phyloP scores from a whole-genome alignment of 2,329 filamentous ascomycete genomes.

The Stemphylium beticola region DNA sequence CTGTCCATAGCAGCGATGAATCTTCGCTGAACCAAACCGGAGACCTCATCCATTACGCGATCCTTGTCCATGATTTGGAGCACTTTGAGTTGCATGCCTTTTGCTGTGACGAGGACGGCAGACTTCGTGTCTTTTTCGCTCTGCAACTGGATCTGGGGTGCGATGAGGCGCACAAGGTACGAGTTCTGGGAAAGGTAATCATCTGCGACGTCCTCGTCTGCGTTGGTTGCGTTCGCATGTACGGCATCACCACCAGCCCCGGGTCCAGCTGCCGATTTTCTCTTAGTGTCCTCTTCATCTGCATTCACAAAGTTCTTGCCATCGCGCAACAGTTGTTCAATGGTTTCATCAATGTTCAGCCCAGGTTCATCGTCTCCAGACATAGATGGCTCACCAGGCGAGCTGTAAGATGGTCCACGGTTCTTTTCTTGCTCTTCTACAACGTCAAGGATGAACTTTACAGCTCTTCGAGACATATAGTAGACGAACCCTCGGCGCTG shows the following conservation, averaged over 20 bases:
- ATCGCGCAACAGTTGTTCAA: constrained; percentile 84
- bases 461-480: constrained; percentile 91
- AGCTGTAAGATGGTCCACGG: constrained; percentile 37
- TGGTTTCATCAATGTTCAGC: constrained; percentile 78
- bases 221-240: constrained; percentile 26
- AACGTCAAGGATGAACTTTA: constrained; percentile 98
- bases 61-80: constrained; percentile 98
- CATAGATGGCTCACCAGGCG: constrained; percentile 37
- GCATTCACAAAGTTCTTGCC: constrained; percentile 81
- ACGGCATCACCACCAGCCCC: constrained; percentile 13
- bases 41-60: constrained; percentile 88
- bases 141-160: constrained; percentile 96
- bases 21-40: constrained; percentile 90
- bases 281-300: constrained; percentile 59
- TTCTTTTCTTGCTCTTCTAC: constrained; percentile 90
- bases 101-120: constrained; percentile 94
- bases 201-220: constrained; percentile 70
- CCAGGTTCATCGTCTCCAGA: constrained; percentile 63
- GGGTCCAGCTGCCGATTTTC: not conserved
- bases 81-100: constrained; percentile 97
- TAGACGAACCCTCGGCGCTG: constrained; percentile 96
- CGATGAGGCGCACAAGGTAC: constrained; percentile 93
- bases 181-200: constrained; percentile 92
- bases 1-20: constrained; percentile 97
- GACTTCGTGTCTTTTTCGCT: constrained; percentile 98